phyloP scores from a whole-genome alignment of 2,329 filamentous ascomycete species.

The Epichloe scottii region DNA sequence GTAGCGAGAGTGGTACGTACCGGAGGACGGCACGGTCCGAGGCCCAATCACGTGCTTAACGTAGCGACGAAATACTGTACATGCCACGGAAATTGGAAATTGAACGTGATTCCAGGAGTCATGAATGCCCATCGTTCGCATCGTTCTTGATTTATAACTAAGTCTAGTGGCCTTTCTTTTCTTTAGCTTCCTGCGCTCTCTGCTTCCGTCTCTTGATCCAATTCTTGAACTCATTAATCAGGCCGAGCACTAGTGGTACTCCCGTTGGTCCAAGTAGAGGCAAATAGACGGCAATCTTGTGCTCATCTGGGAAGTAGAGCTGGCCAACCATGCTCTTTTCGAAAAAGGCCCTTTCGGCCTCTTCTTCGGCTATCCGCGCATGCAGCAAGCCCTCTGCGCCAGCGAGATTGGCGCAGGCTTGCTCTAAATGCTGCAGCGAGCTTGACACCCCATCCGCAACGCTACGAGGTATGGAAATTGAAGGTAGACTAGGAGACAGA shows the following conservation, averaged over 20 bases:
- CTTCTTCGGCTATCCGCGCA: conserved; percentile 72
- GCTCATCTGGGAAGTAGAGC: conserved; percentile 96
- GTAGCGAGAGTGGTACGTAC: too few species aligned
- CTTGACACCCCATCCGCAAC: conserved; percentile 78
- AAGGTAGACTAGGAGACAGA: conserved; percentile 69
- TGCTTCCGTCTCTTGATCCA: conserved; percentile 38
- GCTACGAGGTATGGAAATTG: conserved; percentile 78
- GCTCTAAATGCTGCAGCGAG: conserved; percentile 64
- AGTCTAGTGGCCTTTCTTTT: conserved; percentile 23
- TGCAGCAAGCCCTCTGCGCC: conserved; percentile 58
- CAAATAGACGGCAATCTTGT: conserved; percentile 93
- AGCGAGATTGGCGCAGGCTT: conserved; percentile 61
- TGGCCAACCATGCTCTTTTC: conserved; percentile 99
- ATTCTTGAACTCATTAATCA: conserved; percentile 67
- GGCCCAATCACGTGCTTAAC: too few species aligned
- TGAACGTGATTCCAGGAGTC: too few species aligned
- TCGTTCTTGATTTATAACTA: background rate
- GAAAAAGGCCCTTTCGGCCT: conserved; percentile 91
- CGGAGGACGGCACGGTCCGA: too few species aligned
- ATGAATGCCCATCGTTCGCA: background rate
- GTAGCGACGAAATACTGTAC: too few species aligned
- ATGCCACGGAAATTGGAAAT: too few species aligned
- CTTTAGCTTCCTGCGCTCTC: conserved; percentile 25
- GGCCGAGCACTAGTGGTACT: conserved; percentile 74
- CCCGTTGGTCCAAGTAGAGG: conserved; percentile 82